These are phyloP conservation scores for Nicotiana benthamiana DNA, from an alignment of 257 asterid genomes.

Conservation along the genomic window DNA sequence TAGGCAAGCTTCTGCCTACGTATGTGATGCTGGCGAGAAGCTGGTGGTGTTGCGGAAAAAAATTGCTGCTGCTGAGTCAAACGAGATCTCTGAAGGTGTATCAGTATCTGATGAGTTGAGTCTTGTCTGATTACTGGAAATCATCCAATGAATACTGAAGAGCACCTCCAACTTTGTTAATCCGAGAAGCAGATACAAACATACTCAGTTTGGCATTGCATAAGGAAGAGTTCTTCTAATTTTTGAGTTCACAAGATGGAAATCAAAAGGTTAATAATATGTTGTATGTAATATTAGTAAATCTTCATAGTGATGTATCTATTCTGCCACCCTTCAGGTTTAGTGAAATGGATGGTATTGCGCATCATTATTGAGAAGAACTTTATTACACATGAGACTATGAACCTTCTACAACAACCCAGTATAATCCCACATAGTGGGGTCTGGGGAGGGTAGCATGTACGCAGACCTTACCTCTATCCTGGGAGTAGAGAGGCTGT, in stretches of 20 bases:
- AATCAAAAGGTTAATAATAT: not conserved
- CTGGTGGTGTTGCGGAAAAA: constrained; percentile 46
- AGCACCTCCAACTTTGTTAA: not conserved
- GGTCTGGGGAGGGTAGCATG: no score
- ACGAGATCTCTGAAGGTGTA: constrained; percentile 18
- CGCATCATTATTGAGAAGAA: not conserved
- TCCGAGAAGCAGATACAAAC: not conserved
- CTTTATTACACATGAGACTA: not conserved
- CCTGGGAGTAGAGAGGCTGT: no score
- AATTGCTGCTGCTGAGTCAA: constrained; percentile 20
- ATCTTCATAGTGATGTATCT: constrained; percentile 2
- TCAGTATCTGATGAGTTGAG: constrained; percentile 43
- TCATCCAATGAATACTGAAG: not conserved
- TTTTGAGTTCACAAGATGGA: not conserved
- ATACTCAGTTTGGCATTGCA: not conserved
- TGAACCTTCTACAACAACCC: not conserved
- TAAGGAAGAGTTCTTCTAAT: not conserved
- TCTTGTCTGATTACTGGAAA: constrained; percentile 29
- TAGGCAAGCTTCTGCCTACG: constrained; percentile 81
- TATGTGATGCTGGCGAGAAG: constrained; percentile 81
- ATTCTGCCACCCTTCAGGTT: not conserved
- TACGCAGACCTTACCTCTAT: no score
- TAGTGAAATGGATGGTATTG: not conserved
- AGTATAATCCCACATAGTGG: no score
- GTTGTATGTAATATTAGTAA: not conserved